Conservation (phyloP, 345 rosid species). For the Acer saccharum region DNA sequence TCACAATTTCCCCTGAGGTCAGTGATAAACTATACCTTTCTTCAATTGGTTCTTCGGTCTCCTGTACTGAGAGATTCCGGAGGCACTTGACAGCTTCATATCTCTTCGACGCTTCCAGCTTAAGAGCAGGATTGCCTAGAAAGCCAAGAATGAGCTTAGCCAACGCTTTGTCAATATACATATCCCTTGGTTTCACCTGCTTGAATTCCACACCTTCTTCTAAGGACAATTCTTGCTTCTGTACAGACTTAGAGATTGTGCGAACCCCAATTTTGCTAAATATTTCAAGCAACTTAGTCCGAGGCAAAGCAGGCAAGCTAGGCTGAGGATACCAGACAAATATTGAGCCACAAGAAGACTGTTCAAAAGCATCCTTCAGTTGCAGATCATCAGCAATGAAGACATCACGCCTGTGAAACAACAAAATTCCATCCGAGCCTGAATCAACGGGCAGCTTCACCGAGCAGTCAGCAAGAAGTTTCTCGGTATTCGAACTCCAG, state of each 20-base stretch:
- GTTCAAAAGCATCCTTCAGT: constrained; percentile 49
- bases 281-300: constrained; percentile 40
- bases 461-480: constrained; percentile 37
- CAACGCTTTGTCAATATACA: constrained; percentile 40
- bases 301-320: constrained; percentile 43
- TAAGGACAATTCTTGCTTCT: constrained; percentile 38
- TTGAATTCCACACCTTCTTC: constrained; percentile 15
- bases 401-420: constrained; percentile 45
- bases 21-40: constrained; percentile 38
- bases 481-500: constrained; percentile 18
- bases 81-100: constrained; percentile 45
- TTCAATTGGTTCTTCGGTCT: constrained; percentile 41
- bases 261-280: constrained; percentile 63
- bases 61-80: constrained; percentile 32
- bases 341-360: constrained; percentile 29
- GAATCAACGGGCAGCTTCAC: constrained; percentile 53
- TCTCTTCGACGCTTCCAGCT: constrained; percentile 51
- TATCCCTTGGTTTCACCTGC: constrained; percentile 26
- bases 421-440: constrained; percentile 32
- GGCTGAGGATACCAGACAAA: constrained; percentile 79
- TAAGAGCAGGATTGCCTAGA: constrained; percentile 49
- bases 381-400: constrained; percentile 74
- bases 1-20: constrained; percentile 40
- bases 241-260: constrained; percentile 50
- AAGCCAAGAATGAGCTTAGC: constrained; percentile 63